Evolutionary conservation across 2,329 filamentous ascomycete species (phyloP).

Genomic region (Hypoxylon sp.): DNA sequence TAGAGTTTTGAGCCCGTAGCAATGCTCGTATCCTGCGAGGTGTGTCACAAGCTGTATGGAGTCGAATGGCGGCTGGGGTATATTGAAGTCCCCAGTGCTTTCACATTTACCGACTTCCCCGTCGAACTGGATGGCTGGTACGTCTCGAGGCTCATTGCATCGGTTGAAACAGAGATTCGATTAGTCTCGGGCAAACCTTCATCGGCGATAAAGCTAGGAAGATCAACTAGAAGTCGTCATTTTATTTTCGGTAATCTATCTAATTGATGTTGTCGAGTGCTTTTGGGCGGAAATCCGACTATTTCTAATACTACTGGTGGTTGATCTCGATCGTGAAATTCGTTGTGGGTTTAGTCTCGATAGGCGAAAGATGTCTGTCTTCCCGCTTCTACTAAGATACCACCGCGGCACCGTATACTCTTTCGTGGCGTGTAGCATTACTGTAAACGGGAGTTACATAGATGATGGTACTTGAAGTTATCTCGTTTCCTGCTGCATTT

Average conservation of each 20-base stretch:
- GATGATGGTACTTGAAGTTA: conserved; percentile 1
- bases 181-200: conserved; percentile 10
- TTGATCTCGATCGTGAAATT: not conserved
- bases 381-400: conserved; percentile 2
- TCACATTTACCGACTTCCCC: too few relatives aligned
- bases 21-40: not conserved
- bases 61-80: not conserved
- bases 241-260: conserved; percentile 4
- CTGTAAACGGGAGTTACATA: conserved; percentile 13
- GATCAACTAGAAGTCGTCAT: conserved; percentile 16
- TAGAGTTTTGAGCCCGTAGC: not conserved
- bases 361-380: conserved; percentile 12
- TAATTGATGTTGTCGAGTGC: not conserved
- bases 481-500: conserved; percentile 1
- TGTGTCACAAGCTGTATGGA: conserved; percentile 1
- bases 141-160: not conserved
- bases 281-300: conserved; percentile 1
- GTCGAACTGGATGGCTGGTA: too few relatives aligned
- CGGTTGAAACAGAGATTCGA: not conserved
- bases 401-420: conserved; percentile 3
- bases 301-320: not conserved
- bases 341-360: conserved; percentile 9
- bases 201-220: not conserved
- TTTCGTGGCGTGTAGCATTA: conserved; percentile 11
- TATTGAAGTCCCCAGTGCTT: not conserved